Base-by-base conservation (phyloP, 106 monocot genomes). In the Platanthera zijinensis region DNA sequence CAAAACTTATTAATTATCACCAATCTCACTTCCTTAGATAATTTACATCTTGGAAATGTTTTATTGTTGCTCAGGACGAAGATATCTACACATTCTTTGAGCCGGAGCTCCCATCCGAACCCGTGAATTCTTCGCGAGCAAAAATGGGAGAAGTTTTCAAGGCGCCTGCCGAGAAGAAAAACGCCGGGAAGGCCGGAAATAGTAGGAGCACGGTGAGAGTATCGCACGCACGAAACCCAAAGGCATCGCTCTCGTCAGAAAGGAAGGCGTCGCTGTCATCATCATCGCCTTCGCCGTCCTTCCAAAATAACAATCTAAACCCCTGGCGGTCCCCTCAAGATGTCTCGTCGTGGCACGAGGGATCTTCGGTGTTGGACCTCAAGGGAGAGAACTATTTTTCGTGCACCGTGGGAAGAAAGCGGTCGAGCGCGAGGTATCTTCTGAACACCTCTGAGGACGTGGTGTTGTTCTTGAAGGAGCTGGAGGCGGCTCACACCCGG, bases 311-410 rank as follows among this genome's bases (percentile, higher is more conserved):
- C 52, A 15, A 78, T 30, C 3, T 76, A 56, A 64, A 68, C 30
- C 77, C 85, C 25, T 77, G 73, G 74, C 80, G 85, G 32, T 67
- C 81, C 14, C 76, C 87, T 18, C 88, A 87, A 46, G 93, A 90
- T 30, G 83, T 50, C 48, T 79, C 82, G 22, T 81, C 92, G 14
- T 96, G 93, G 92, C 89, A 87, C 19, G 91, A 95, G 72, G 89
- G 95, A 22, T 95, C 91, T 0, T 95, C 95, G 0, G 95, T 95
- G 78, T 87, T 95, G 3, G 95, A 95, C 71, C 91, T 95, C 52
- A 95, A 95, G 69, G 95, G 89, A 1, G 91, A 95, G 48, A 95
- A 95, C 69, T 95, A 95, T 81, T 95, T 95, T 80, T 95, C 95
- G 7, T 95, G 95, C 72, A 89, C 95, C 30, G 95, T 95, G 9